Evolutionary conservation across 176 grass and related monocot genomes (phyloP).

Genomic region (Avena eriantha): DNA sequence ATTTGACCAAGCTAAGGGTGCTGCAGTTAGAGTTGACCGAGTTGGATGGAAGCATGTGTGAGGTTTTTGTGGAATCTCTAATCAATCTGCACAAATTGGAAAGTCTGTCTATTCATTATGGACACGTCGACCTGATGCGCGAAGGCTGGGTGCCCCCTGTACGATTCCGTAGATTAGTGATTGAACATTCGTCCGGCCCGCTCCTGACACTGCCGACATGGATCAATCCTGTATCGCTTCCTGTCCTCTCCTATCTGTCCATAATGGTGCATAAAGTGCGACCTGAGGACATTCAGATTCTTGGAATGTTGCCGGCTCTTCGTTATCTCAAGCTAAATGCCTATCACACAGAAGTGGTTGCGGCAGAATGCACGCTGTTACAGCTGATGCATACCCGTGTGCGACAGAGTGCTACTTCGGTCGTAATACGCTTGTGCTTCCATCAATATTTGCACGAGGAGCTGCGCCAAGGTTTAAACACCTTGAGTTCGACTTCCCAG

Average conservation of each 20-base stretch:
- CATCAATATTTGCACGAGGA: no score
- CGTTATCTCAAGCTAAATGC: no score
- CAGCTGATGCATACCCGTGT: no score
- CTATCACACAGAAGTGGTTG: no score
- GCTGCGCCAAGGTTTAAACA: no score
- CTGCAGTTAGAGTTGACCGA: rapidly evolving
- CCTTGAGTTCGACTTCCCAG: no score
- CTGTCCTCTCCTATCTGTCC: neutral
- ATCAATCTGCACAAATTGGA: neutral
- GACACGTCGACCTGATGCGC: rapidly evolving
- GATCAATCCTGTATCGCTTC: neutral
- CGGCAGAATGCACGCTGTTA: no score
- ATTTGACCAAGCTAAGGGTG: neutral
- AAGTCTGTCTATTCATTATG: rapidly evolving
- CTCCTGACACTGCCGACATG: neutral
- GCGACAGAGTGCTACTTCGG: no score
- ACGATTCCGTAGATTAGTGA: neutral
- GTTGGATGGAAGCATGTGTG: neutral
- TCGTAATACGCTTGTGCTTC: no score
- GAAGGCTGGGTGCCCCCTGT: neutral
- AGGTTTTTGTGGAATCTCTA: neutral
- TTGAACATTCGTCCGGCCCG: rapidly evolving
- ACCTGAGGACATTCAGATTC: no score
- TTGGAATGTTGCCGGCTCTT: no score
- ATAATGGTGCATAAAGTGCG: neutral